Conservation (phyloP, 495 filamentous ascomycete species). For the Tetracladium marchalianum region DNA sequence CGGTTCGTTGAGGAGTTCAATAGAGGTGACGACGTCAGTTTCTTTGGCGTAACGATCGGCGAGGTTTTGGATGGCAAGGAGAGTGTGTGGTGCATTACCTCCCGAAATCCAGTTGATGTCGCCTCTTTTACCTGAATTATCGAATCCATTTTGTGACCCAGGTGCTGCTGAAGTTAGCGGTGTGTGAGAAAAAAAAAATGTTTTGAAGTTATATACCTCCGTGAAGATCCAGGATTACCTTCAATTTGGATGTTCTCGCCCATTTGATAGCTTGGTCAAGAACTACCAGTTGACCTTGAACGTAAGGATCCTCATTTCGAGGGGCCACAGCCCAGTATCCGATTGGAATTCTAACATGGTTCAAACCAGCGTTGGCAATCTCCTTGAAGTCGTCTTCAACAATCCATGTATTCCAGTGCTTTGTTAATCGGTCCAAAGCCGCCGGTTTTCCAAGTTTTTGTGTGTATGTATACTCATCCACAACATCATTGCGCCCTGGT, state of each 20-base stretch:
- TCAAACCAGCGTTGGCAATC: slow-evolving; percentile 56
- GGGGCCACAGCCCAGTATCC: slow-evolving; percentile 67
- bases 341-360: slow-evolving; percentile 70
- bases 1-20: slow-evolving; percentile 69
- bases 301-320: slow-evolving; percentile 54
- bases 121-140: slow-evolving; percentile 63
- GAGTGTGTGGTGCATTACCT: slow-evolving; percentile 43
- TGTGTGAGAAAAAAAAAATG: background rate
- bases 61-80: slow-evolving; percentile 48
- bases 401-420: slow-evolving; percentile 58
- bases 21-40: slow-evolving; percentile 55
- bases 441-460: slow-evolving; percentile 37
- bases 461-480: slow-evolving; percentile 55
- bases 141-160: slow-evolving; percentile 75
- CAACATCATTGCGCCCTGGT: slow-evolving; percentile 22
- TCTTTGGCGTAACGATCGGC: slow-evolving; percentile 48
- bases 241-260: slow-evolving; percentile 52
- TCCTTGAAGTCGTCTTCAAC: slow-evolving; percentile 56
- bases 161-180: slow-evolving; percentile 37
- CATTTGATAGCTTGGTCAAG: slow-evolving; percentile 59
- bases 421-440: slow-evolving; percentile 33
- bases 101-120: slow-evolving; percentile 52
- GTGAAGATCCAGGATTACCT: slow-evolving; percentile 62
- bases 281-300: slow-evolving; percentile 58
- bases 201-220: slow-evolving; percentile 43